Percentiles rank a stretch among this genome's conserved stretches.
phyloP scores from a whole-genome alignment of 345 rosid species.

The Populus ilicifolia region DNA sequence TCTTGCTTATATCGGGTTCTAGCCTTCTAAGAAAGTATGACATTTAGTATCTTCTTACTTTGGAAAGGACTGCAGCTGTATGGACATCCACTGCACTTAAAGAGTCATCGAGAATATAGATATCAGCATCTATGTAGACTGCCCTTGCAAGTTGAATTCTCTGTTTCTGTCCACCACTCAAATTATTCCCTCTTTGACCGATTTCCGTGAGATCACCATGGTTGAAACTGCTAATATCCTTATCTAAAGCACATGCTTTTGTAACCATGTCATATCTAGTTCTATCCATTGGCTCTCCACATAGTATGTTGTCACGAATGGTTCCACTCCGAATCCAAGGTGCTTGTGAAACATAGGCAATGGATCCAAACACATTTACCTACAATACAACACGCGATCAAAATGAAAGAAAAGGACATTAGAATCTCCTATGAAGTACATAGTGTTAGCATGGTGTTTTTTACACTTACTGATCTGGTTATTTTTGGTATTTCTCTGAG shows the following conservation, averaged over 20 bases:
- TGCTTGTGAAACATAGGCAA: conserved; percentile 63
- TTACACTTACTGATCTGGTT: conserved; percentile 31
- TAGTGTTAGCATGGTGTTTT: neutral
- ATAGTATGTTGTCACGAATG: conserved; percentile 34
- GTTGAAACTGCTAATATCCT: conserved; percentile 47
- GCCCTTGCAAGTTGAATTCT: conserved; percentile 71
- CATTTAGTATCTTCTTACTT: conserved; percentile 17
- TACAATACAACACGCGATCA: neutral
- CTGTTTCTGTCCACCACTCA: conserved; percentile 81
- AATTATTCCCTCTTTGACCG: conserved; percentile 66
- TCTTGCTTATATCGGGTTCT: too few relatives aligned
- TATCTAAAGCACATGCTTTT: conserved; percentile 46
- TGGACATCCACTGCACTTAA: conserved; percentile 77
- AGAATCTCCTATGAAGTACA: too few relatives aligned
- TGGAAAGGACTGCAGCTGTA: conserved; percentile 55
- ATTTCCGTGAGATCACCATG: conserved; percentile 55
- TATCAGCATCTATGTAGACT: conserved; percentile 49
- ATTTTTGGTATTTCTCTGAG: conserved; percentile 59
- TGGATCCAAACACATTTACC: conserved; percentile 46
- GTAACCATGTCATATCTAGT: conserved; percentile 27
- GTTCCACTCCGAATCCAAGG: conserved; percentile 81
- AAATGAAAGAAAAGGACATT: neutral
- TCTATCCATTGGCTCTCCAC: conserved; percentile 4
- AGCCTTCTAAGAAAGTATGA: too few relatives aligned
- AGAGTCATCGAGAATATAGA: conserved; percentile 68